Conservation (phyloP, 306 rosid genomes). For the Vigna nakashimae region DNA sequence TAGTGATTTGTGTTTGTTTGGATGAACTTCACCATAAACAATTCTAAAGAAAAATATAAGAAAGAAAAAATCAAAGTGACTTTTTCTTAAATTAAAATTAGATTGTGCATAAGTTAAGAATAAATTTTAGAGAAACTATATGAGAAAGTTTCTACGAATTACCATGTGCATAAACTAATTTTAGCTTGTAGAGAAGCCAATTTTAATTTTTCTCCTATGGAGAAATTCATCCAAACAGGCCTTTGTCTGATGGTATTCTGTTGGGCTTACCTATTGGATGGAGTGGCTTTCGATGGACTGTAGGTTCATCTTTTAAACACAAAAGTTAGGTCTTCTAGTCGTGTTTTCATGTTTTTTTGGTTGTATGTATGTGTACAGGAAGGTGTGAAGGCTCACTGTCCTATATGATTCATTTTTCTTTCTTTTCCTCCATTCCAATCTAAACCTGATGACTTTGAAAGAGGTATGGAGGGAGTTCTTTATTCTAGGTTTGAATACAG, state of each 20-base stretch:
- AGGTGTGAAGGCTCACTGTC: neutral
- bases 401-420: neutral
- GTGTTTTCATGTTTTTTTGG: neutral
- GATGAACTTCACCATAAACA: too few relatives aligned
- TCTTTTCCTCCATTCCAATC: neutral
- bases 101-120: too few relatives aligned
- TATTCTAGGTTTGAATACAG: neutral
- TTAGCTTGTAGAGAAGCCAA: neutral
- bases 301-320: conserved; percentile 2
- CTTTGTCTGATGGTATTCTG: too few relatives aligned
- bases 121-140: too few relatives aligned
- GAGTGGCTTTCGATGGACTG: conserved; percentile 1
- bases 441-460: neutral
- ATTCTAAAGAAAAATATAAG: too few relatives aligned
- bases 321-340: neutral
- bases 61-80: too few relatives aligned
- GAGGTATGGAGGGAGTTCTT: neutral
- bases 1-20: neutral
- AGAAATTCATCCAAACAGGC: too few relatives aligned
- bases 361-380: neutral
- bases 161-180: too few relatives aligned
- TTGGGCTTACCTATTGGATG: neutral
- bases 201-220: neutral
- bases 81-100: too few relatives aligned
- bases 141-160: neutral